Percentiles rank a stretch among this genome's conserved stretches.
Conservation (phyloP, 2,329 filamentous ascomycete species). For the Fusarium succisae region DNA sequence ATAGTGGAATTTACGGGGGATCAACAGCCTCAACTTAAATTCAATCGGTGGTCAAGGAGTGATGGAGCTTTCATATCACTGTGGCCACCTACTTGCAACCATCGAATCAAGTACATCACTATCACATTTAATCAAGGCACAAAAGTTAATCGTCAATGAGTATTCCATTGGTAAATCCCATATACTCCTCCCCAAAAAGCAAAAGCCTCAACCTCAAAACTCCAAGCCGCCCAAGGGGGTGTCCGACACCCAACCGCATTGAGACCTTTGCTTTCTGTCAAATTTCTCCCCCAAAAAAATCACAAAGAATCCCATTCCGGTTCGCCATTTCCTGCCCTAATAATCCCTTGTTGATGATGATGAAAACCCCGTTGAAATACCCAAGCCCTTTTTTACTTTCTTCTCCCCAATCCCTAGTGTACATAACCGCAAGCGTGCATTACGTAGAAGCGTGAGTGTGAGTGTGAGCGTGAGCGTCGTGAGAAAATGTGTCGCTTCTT, state of each 20-base stretch:
- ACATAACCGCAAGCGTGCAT: conserved; percentile 22
- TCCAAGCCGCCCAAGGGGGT: conserved; percentile 18
- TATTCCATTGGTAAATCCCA: conserved; percentile 22
- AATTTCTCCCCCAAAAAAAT: conserved; percentile 2
- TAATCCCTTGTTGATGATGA: not conserved
- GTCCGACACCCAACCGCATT: conserved; percentile 16
- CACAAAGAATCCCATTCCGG: not conserved
- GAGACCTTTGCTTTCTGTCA: conserved; percentile 36
- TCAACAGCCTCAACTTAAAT: not conserved
- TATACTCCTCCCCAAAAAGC: conserved; percentile 18
- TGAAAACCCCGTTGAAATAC: not conserved
- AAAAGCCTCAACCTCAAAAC: conserved; percentile 31
- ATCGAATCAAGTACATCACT: not conserved
- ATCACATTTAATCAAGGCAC: not conserved
- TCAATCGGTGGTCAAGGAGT: not conserved
- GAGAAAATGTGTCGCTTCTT: conserved; percentile 18
- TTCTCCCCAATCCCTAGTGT: conserved; percentile 11
- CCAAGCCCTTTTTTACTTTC: conserved; percentile 9
- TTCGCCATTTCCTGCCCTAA: conserved; percentile 7
- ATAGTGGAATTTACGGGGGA: not conserved
- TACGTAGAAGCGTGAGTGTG: conserved; percentile 33
- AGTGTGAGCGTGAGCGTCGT: conserved; percentile 41
- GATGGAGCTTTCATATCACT: not conserved
- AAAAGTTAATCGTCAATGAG: conserved; percentile 11
- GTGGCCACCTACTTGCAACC: not conserved